Evolutionary conservation across 2,329 filamentous ascomycete genomes (phyloP).

Genomic region (Botrytis elliptica): DNA sequence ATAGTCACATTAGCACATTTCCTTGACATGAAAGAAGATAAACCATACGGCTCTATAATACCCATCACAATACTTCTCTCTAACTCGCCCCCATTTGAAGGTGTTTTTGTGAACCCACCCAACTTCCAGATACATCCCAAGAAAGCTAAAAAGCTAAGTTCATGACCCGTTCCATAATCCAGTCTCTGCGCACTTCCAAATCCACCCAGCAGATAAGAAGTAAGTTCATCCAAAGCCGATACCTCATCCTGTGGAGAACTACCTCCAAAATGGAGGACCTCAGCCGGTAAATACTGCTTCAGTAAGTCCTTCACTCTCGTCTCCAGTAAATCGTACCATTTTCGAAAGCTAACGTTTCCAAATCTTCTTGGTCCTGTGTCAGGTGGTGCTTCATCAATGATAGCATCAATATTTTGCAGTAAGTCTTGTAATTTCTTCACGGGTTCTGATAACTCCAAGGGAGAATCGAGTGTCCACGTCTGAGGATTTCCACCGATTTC

Average conservation of each 20-base stretch:
- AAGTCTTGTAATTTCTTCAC: slow-evolving; percentile 66
- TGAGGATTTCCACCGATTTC: slow-evolving; percentile 44
- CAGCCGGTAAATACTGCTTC: slow-evolving; percentile 52
- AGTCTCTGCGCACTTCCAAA: slow-evolving; percentile 88
- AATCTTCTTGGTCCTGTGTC: slow-evolving; percentile 85
- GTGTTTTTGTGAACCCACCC: slow-evolving; percentile 66
- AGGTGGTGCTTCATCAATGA: slow-evolving; percentile 78
- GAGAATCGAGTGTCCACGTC: slow-evolving; percentile 50
- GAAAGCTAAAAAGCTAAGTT: slow-evolving; percentile 92
- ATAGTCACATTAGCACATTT: slow-evolving; percentile 19
- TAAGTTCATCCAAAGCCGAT: slow-evolving; percentile 65
- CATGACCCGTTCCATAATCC: slow-evolving; percentile 95
- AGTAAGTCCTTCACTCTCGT: slow-evolving; percentile 57
- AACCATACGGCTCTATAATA: slow-evolving; percentile 73
- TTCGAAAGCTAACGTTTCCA: slow-evolving; percentile 86
- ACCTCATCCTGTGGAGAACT: slow-evolving; percentile 34
- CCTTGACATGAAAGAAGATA: slow-evolving; percentile 32
- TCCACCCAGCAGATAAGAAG: slow-evolving; percentile 75
- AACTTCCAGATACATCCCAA: slow-evolving; percentile 89
- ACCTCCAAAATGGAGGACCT: slow-evolving; percentile 40
- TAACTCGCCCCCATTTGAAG: slow-evolving; percentile 49
- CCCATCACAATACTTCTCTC: slow-evolving; percentile 81
- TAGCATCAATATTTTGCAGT: slow-evolving; percentile 59
- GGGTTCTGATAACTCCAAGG: slow-evolving; percentile 44
- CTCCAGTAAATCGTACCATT: slow-evolving; percentile 72